Conservation (phyloP, 257 asterid species). For the Plectranthus barbatus region DNA sequence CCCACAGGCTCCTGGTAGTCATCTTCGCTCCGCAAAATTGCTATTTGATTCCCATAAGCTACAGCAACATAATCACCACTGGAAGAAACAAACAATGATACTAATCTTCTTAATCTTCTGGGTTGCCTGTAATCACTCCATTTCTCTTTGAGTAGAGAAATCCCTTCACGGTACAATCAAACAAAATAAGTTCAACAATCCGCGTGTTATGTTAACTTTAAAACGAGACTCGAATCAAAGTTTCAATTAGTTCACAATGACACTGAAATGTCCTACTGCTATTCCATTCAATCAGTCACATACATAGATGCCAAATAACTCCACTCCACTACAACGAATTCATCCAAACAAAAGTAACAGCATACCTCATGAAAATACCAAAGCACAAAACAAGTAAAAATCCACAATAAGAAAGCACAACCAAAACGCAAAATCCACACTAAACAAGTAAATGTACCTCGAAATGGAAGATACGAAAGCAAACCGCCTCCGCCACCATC, state of each 20-base stretch:
- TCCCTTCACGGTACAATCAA: constrained; percentile 34
- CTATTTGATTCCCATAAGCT: constrained; percentile 67
- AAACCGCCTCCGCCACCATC: constrained; percentile 46
- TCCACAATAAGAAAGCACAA: not conserved
- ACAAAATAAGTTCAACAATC: not conserved
- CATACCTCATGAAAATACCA: constrained; percentile 5
- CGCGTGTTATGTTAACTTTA: not conserved
- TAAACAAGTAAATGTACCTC: constrained; percentile 45
- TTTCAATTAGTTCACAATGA: not conserved
- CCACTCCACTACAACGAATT: not conserved
- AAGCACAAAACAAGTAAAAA: not conserved
- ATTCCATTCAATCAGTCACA: not conserved
- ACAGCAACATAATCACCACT: constrained; percentile 81
- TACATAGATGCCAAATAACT: constrained; percentile 2
- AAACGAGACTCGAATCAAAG: not conserved
- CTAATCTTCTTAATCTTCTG: constrained; percentile 41
- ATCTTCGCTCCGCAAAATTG: constrained; percentile 66
- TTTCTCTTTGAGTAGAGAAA: constrained; percentile 65
- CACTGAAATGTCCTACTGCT: not conserved
- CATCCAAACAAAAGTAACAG: not conserved
- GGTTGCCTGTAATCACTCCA: constrained; percentile 55
- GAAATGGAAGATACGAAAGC: constrained; percentile 53
- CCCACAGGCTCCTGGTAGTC: constrained; percentile 85
- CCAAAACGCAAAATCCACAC: not conserved
- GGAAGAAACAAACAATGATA: constrained; percentile 67